Base-by-base conservation (phyloP, 2,329 filamentous ascomycete genomes). In the Aspergillus melleus region DNA sequence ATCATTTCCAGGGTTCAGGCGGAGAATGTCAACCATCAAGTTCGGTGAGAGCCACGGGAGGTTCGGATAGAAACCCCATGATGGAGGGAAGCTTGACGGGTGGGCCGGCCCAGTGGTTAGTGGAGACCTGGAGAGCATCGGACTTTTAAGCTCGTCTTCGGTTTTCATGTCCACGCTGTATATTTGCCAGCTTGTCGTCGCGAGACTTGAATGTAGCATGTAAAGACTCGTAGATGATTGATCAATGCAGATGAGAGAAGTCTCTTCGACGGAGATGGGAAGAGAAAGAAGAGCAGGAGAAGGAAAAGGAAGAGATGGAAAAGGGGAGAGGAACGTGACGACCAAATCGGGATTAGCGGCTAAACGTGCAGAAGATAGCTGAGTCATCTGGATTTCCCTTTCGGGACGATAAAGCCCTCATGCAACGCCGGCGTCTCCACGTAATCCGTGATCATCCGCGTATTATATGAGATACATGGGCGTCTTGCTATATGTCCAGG, bases 1-100 rank as follows among this genome's bases (percentile, higher is more conserved):
- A 49, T 52, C 44, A 20, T 54, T 47, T 30, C 69, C 62, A 64
- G 49, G 65, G 64, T 49, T 63, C 16, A 20, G 26, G 32, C 36
- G 29, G 19, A 54, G 30, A 32, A 42, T 66, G 51, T 49, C 59
- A 62, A 64, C 61, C 52, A 56, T 57, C 51, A 61, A 57, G 20
- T 24, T 29, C 32, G 51, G 16, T 54, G 51, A 58, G 57, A 60
- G 46, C 57, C 46, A 57, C 24, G 51, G 54, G 24, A 53, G 49
- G 19, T 24, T 47, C 32, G 26, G 29, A 24, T n/a, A 47, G 44
- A 24, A 47, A 14, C 20, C 19, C 8, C 36, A 42, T 42, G 36
- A 42, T 19, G 16, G 36, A 42, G 36, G 36, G 36, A 47, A 24
- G 44, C 22, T 47, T 47, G 22, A 47, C 22, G 44, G 22, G 44